Percentiles rank a stretch among this genome's conserved stretches.
Evolutionary conservation across 345 rosid genomes (phyloP).

Genomic region (Gossypium mustelinum): DNA sequence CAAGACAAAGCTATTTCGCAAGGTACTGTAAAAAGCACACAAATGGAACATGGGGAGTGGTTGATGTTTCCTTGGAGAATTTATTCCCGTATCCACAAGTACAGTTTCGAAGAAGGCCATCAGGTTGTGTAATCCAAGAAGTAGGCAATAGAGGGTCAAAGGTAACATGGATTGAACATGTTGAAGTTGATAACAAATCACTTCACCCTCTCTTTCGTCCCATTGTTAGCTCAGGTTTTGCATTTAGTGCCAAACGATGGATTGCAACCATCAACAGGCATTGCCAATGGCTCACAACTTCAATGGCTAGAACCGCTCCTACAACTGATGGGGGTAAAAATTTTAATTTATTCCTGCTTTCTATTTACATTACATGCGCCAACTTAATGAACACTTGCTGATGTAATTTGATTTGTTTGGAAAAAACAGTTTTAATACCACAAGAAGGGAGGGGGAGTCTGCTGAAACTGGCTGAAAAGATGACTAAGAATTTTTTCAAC

Average conservation of each 20-base stretch:
- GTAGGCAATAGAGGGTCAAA: slow-evolving; percentile 27
- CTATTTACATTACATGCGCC: no score
- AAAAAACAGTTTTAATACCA: slow-evolving; percentile 10
- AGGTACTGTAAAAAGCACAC: slow-evolving; percentile 35
- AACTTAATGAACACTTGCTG: no score
- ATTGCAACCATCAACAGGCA: no score
- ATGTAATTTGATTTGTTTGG: not conserved
- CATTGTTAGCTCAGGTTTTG: not conserved
- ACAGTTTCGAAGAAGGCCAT: slow-evolving; percentile 40
- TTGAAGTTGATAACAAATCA: slow-evolving; percentile 32
- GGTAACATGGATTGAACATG: slow-evolving; percentile 62
- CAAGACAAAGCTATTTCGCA: slow-evolving; percentile 35
- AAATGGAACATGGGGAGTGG: slow-evolving; percentile 42
- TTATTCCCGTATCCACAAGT: slow-evolving; percentile 25
- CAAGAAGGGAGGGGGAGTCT: slow-evolving; percentile 29
- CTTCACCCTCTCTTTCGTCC: slow-evolving; percentile 26
- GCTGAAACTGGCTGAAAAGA: slow-evolving; percentile 33
- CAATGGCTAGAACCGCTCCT: slow-evolving; percentile 3
- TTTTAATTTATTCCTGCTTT: no score
- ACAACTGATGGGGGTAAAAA: slow-evolving; percentile 16
- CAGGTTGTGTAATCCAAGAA: slow-evolving; percentile 45
- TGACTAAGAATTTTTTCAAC: slow-evolving; percentile 33
- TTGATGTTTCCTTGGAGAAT: slow-evolving; percentile 47
- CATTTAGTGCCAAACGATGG: no score
- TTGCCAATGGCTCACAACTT: slow-evolving; percentile 16